Conservation (phyloP, 257 asterid genomes). For the Ajuga chamaepitys region DNA sequence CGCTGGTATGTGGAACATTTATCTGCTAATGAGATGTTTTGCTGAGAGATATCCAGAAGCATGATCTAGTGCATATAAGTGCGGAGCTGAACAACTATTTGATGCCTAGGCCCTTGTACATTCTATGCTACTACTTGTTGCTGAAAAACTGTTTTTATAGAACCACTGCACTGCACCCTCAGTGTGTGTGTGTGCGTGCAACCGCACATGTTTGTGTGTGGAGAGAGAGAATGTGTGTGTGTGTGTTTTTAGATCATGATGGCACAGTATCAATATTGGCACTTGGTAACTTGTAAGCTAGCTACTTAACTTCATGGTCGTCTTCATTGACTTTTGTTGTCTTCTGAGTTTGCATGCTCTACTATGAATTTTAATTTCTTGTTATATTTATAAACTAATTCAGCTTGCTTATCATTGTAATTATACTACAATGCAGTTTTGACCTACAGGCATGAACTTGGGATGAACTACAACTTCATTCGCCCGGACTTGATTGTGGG, state of each 20-base stretch:
- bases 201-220: too few species aligned
- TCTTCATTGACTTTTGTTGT: neutral
- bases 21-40: neutral
- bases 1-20: conserved; percentile 58
- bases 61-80: neutral
- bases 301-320: neutral
- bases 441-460: conserved; percentile 88
- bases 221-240: too few species aligned
- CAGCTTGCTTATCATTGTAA: conserved; percentile 3
- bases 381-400: neutral
- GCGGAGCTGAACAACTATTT: neutral
- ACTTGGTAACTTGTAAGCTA: neutral
- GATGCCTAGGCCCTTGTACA: neutral
- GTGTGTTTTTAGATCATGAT: neutral
- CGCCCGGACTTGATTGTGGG: conserved; percentile 92
- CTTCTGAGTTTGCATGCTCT: neutral
- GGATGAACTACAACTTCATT: conserved; percentile 91
- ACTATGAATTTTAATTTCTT: neutral
- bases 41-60: neutral
- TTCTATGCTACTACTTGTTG: neutral
- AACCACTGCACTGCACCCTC: neutral
- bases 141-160: neutral
- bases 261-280: neutral
- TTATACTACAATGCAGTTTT: conserved; percentile 40
- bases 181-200: too few species aligned